Evolutionary conservation across 176 grass and related monocot species (phyloP), one percentile per base, ranked within the genome.

Genomic region (Leersia perrieri): DNA sequence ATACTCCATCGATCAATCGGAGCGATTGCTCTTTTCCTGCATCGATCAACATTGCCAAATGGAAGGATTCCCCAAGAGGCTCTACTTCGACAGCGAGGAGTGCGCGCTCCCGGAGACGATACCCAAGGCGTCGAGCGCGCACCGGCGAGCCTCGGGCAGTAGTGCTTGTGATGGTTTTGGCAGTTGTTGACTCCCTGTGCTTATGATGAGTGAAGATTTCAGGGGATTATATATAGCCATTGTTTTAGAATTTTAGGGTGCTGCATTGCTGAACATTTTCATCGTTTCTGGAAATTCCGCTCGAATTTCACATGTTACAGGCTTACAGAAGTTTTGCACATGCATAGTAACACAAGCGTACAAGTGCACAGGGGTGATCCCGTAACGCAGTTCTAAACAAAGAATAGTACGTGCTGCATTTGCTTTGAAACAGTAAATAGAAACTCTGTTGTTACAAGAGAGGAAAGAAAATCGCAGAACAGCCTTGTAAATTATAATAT

Each of bases 1-100:
- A 44, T 45, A n/a, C n/a, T n/a, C n/a, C n/a, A n/a, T n/a, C n/a
- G n/a, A n/a, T n/a, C n/a, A n/a, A n/a, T n/a, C n/a, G n/a, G n/a
- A n/a, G n/a, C n/a, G n/a, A n/a, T n/a, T n/a, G 14, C 45, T 5
- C 16, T 20, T n/a, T n/a, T 5, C 16, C 45, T n/a, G n/a, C 45
- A 4, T 49, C 16, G 13, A 85, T 93, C 47, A 66, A 90, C 44
- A 87, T 99, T 5, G 38, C 72, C 3, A 87, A 38, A 29, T 90
- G 11, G 90, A 82, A 39, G 92, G 92, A 0, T 99, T 95, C 18
- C 96, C 96, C 49, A 84, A 74, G 33, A 93, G 89, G 79, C 1
- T 95, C 1, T 99, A 84, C 87, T 99, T 99, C 82, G 85, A 95
- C 34, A 90, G 93, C 31, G 93, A 95, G 76, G 96, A 99, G 81